Conservation (phyloP, 2,329 filamentous ascomycete species). For the Talaromyces sp. region DNA sequence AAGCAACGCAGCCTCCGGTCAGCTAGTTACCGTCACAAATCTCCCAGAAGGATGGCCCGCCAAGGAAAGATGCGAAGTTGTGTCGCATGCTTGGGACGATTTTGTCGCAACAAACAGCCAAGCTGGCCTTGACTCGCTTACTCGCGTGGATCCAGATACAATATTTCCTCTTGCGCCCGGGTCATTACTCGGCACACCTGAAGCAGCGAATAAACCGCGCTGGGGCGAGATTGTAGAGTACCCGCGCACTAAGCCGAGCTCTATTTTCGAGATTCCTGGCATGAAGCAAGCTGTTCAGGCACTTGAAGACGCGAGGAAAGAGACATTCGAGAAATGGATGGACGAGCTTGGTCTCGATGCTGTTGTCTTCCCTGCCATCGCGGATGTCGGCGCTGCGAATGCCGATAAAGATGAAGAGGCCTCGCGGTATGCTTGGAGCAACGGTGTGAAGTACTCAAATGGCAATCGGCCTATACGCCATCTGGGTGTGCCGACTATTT, state of each 20-base stretch:
- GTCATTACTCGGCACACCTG: constrained; percentile 26
- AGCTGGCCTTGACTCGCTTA: constrained; percentile 40
- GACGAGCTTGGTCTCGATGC: constrained; percentile 45
- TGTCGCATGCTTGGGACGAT: constrained; percentile 57
- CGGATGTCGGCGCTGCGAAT: constrained; percentile 55
- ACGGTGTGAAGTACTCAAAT: constrained; percentile 59
- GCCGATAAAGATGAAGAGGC: constrained; percentile 43
- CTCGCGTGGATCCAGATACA: constrained; percentile 41
- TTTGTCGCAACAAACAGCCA: constrained; percentile 52
- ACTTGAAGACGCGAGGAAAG: constrained; percentile 54
- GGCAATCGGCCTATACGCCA: constrained; percentile 58
- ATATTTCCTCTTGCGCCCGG: constrained; percentile 42
- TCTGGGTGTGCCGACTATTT: constrained; percentile 58
- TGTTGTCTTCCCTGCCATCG: constrained; percentile 54
- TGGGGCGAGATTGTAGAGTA: constrained; percentile 33
- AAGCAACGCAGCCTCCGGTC: constrained; percentile 34
- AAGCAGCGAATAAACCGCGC: constrained; percentile 27
- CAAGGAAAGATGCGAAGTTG: constrained; percentile 52
- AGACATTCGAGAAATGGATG: constrained; percentile 57
- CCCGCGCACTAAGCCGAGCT: constrained; percentile 27
- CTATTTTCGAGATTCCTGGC: constrained; percentile 48
- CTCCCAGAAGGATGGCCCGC: constrained; percentile 51
- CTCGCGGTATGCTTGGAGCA: constrained; percentile 46
- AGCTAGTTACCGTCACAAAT: constrained; percentile 44
- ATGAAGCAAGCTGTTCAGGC: constrained; percentile 46